phyloP scores from a whole-genome alignment of 2,329 filamentous ascomycete genomes.

The Stenocarpella maydis region DNA sequence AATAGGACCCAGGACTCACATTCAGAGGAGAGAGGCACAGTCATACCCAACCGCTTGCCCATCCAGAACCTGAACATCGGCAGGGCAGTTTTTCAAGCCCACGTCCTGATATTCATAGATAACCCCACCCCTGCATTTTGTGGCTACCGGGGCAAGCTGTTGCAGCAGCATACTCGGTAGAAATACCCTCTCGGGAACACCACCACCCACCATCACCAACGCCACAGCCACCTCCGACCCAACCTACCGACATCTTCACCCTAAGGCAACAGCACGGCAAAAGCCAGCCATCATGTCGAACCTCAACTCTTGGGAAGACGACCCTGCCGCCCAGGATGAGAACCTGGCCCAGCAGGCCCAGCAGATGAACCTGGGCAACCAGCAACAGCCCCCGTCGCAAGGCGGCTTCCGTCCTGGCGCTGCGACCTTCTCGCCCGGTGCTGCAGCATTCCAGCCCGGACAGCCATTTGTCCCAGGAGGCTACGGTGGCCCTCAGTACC shows the following conservation, averaged over 20 bases:
- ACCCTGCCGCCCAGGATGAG: conserved; percentile 79
- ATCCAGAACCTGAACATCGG: conserved; percentile 17
- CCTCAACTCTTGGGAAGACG: conserved; percentile 95
- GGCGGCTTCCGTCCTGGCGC: conserved; percentile 72
- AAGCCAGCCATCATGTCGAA: conserved; percentile 73
- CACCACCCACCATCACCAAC: conserved; percentile 46
- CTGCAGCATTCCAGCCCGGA: conserved; percentile 75
- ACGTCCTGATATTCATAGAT: not conserved
- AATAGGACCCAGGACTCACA: conserved; percentile 11
- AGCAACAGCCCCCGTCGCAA: conserved; percentile 52
- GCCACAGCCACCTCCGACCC: conserved; percentile 36
- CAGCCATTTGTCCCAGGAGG: conserved; percentile 69
- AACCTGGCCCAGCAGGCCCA: conserved; percentile 79
- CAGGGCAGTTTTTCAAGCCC: conserved; percentile 16
- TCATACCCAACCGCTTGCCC: not conserved
- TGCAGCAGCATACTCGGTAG: conserved; percentile 26
- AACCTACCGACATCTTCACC: not conserved
- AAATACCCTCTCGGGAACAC: conserved; percentile 36
- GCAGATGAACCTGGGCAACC: conserved; percentile 76
- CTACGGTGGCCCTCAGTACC: conserved; percentile 64
- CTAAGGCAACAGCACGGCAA: conserved; percentile 34
- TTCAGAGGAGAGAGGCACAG: conserved; percentile 1
- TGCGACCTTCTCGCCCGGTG: conserved; percentile 76
- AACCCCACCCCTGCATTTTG: conserved; percentile 31
- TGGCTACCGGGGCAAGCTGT: conserved; percentile 22